Conservation (phyloP, 352 stramenopile species). For the Phytophthora europaea region DNA sequence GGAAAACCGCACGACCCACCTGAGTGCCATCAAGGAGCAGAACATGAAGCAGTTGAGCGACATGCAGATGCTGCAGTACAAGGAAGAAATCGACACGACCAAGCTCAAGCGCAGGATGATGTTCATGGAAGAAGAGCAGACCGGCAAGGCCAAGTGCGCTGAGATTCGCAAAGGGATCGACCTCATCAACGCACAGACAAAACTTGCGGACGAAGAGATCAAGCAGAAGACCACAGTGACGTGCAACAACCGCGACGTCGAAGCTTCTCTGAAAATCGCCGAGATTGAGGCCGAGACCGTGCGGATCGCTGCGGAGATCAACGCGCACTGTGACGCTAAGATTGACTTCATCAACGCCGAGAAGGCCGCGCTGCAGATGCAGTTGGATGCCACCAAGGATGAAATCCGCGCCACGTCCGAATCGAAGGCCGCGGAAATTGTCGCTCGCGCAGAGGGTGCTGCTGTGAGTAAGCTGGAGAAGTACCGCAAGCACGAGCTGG, state of each 20-base stretch:
- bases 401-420: conserved; percentile 41
- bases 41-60: conserved; percentile 85
- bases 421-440: conserved; percentile 47
- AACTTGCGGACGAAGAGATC: conserved; percentile 52
- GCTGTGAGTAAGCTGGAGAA: conserved; percentile 55
- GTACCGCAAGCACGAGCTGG: conserved; percentile 40
- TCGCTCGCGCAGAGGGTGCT: conserved; percentile 49
- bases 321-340: conserved; percentile 47
- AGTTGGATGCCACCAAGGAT: conserved; percentile 48
- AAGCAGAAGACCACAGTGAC: conserved; percentile 48
- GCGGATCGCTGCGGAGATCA: conserved; percentile 55
- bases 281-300: conserved; percentile 58
- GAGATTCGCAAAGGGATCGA: conserved; percentile 68
- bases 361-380: conserved; percentile 43
- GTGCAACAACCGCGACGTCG: conserved; percentile 54
- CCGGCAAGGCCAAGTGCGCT: conserved; percentile 55
- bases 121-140: conserved; percentile 74
- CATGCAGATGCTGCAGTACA: conserved; percentile 79
- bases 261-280: conserved; percentile 51
- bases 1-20: conserved; percentile 72
- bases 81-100: conserved; percentile 64
- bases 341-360: conserved; percentile 53
- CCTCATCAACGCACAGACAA: conserved; percentile 51
- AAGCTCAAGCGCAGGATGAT: conserved; percentile 69
- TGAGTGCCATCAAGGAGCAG: conserved; percentile 75